Percentiles rank a stretch among this genome's conserved stretches.
Conservation (phyloP, 1,284 basidiomycete species). For the Thecaphora thlaspeos region DNA sequence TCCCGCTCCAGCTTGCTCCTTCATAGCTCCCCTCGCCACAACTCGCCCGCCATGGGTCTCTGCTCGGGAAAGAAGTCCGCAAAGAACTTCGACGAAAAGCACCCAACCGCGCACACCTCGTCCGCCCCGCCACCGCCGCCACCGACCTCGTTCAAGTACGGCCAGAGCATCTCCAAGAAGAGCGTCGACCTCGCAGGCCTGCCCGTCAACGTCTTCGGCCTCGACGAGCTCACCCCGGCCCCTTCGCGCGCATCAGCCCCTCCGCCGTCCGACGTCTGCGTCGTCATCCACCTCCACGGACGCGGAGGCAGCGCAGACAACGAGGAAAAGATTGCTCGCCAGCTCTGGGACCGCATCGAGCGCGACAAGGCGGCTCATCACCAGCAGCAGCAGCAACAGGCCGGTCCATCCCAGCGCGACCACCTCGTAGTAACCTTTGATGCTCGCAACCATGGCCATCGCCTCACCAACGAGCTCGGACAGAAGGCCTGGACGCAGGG, state of each 20-base stretch:
- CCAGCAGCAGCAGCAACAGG: constrained; percentile 7
- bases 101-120: background rate
- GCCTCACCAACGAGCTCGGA: constrained; percentile 44
- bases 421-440: constrained; percentile 58
- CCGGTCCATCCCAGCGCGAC: constrained; percentile 25
- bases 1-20: too few relatives aligned
- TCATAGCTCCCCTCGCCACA: too few relatives aligned
- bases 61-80: background rate
- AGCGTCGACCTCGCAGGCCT: constrained; percentile 45
- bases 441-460: constrained; percentile 58
- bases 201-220: constrained; percentile 50
- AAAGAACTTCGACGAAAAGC: background rate
- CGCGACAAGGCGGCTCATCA: constrained; percentile 16
- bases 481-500: constrained; percentile 58
- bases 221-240: constrained; percentile 41
- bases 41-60: too few relatives aligned
- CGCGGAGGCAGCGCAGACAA: constrained; percentile 45
- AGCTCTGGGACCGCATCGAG: constrained; percentile 40
- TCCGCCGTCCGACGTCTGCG: constrained; percentile 42
- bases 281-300: constrained; percentile 52
- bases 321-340: constrained; percentile 45
- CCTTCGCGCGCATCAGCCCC: constrained; percentile 31
- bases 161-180: constrained; percentile 20
- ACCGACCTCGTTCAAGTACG: constrained; percentile 17
- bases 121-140: background rate